phyloP scores from a whole-genome alignment of 331 rosid genomes.

The Pyracantha coccinea region DNA sequence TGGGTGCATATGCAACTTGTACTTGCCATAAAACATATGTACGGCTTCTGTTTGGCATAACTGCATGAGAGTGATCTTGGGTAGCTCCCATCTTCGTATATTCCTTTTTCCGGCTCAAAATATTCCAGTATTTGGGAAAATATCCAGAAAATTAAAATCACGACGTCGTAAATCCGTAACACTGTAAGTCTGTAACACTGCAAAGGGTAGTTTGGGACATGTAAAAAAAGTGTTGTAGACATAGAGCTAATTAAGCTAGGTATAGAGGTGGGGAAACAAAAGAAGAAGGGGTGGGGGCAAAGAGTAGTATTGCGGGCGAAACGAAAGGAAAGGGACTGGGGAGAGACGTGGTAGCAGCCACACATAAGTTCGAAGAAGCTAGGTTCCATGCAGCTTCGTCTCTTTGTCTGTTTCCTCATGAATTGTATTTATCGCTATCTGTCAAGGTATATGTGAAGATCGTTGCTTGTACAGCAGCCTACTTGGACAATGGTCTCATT shows the following conservation, averaged over 20 bases:
- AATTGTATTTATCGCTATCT: not conserved
- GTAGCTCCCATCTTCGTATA: not conserved
- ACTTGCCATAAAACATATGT: not conserved
- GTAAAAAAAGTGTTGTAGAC: not conserved
- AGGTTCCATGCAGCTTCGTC: conserved; percentile 59
- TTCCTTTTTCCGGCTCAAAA: too few relatives aligned
- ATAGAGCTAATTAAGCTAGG: not conserved
- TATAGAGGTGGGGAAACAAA: not conserved
- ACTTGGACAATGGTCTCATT: not conserved
- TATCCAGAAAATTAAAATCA: not conserved
- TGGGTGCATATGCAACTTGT: not conserved
- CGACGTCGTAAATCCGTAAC: not conserved
- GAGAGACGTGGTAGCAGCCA: not conserved
- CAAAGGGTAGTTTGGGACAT: conserved; percentile 9
- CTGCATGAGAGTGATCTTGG: not conserved
- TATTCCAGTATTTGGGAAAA: not conserved
- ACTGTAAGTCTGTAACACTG: not conserved
- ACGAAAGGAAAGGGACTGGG: conserved; percentile 14
- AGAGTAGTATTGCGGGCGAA: not conserved
- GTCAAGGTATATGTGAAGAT: not conserved
- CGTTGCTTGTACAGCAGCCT: not conserved
- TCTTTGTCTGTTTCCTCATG: conserved; percentile 36
- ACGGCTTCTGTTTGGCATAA: not conserved
- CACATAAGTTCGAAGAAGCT: conserved; percentile 19
- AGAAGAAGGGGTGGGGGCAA: not conserved